phyloP scores from a whole-genome alignment of 371 early-diverging fungal species.

The Batkoa obscura region DNA sequence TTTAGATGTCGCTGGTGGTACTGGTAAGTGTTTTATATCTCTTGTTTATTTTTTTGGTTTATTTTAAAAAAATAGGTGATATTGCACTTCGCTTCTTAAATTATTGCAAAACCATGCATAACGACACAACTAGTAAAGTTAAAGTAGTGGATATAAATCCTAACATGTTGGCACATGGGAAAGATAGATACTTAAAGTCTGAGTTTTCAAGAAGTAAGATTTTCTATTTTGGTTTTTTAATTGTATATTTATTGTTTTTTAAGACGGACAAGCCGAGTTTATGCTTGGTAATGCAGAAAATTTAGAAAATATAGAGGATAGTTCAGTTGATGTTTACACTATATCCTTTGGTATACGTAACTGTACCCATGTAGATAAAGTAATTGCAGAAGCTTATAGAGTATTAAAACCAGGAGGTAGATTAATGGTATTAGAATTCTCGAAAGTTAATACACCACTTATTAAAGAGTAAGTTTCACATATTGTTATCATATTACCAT shows the following conservation, averaged over 20 bases:
- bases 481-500: not conserved
- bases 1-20: slow-evolving; percentile 94
- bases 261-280: slow-evolving; percentile 40
- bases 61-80: slow-evolving; percentile 39
- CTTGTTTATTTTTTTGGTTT: not conserved
- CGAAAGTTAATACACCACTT: slow-evolving; percentile 74
- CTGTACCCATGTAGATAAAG: slow-evolving; percentile 82
- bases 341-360: slow-evolving; percentile 95
- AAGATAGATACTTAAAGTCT: slow-evolving; percentile 42
- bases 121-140: slow-evolving; percentile 44
- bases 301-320: slow-evolving; percentile 46
- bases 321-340: slow-evolving; percentile 77
- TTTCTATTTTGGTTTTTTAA: not conserved
- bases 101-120: slow-evolving; percentile 47
- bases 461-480: slow-evolving; percentile 36
- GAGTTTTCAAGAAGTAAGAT: slow-evolving; percentile 33
- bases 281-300: slow-evolving; percentile 83
- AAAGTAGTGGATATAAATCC: slow-evolving; percentile 91
- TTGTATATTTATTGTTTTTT: not conserved
- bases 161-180: slow-evolving; percentile 83
- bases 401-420: slow-evolving; percentile 89
- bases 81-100: slow-evolving; percentile 85
- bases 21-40: slow-evolving; percentile 29
- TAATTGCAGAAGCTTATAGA: slow-evolving; percentile 74
- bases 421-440: slow-evolving; percentile 88